A percentile compares a stretch with the other conserved stretches of the same genome.
phyloP scores from a whole-genome alignment of 2,329 filamentous ascomycete species.

The Pseudogymnoascus sp. region DNA sequence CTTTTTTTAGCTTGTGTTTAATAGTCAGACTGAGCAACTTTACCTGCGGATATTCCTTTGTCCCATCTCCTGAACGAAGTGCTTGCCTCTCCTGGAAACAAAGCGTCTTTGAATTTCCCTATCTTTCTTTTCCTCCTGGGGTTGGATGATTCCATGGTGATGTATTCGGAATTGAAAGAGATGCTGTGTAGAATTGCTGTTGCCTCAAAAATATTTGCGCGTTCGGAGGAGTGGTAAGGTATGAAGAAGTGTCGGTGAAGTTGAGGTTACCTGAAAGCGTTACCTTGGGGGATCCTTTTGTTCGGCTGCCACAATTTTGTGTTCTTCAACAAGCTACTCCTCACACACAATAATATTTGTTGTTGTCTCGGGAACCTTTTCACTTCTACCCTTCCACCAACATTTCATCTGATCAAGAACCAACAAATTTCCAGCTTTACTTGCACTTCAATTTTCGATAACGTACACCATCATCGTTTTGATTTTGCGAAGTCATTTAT shows the following conservation, averaged over 20 bases:
- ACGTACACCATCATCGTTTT: background rate
- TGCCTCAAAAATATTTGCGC: background rate
- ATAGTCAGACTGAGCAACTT: background rate
- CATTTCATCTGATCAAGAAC: background rate
- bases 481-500: background rate
- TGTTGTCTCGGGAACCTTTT: background rate
- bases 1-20: background rate
- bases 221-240: background rate
- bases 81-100: background rate
- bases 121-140: background rate
- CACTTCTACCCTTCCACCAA: background rate
- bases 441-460: background rate
- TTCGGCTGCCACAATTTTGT: background rate
- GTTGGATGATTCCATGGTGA: background rate
- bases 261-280: background rate
- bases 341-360: background rate
- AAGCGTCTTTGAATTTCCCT: background rate
- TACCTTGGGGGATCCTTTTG: background rate
- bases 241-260: background rate
- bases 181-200: background rate
- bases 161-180: background rate
- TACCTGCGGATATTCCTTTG: background rate
- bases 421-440: background rate
- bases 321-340: background rate
- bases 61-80: background rate